A percentile compares a stretch with the other conserved stretches of the same genome.
Evolutionary conservation across 2,329 filamentous ascomycete genomes (phyloP).

Genomic region (Cladosporium oxysporum): DNA sequence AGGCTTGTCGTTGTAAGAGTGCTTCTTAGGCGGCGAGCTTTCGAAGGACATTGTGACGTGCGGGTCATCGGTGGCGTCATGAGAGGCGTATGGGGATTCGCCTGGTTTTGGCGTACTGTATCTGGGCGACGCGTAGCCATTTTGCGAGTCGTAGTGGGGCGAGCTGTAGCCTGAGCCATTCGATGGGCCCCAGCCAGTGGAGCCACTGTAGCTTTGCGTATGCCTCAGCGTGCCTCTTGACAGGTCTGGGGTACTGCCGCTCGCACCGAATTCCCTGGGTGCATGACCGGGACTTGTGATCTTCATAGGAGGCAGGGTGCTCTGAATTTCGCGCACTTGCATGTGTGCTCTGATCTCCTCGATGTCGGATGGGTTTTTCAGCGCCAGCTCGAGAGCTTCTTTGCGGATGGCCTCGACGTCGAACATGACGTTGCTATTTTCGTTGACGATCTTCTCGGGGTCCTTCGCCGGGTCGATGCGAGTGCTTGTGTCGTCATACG

Average conservation of each 20-base stretch:
- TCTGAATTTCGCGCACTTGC: slow-evolving; percentile 66
- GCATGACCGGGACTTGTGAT: slow-evolving; percentile 49
- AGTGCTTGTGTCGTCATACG: slow-evolving; percentile 68
- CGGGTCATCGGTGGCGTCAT: slow-evolving; percentile 34
- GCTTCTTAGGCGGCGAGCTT: slow-evolving; percentile 27
- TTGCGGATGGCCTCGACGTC: slow-evolving; percentile 88
- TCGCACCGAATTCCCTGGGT: slow-evolving; percentile 38
- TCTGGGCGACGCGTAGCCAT: slow-evolving; percentile 35
- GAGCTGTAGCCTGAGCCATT: slow-evolving; percentile 18
- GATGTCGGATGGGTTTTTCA: slow-evolving; percentile 66
- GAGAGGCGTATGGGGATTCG: background rate
- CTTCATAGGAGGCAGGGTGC: slow-evolving; percentile 87
- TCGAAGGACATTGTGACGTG: slow-evolving; percentile 53
- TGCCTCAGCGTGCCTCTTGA: slow-evolving; percentile 40
- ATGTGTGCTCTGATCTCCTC: slow-evolving; percentile 73
- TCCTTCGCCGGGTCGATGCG: slow-evolving; percentile 49
- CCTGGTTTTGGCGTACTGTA: background rate
- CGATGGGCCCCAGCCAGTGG: slow-evolving; percentile 3
- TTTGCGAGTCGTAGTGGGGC: slow-evolving; percentile 28
- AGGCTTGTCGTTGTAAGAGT: slow-evolving; percentile 17
- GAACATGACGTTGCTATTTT: slow-evolving; percentile 68
- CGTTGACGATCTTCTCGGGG: slow-evolving; percentile 22
- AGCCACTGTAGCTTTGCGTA: slow-evolving; percentile 47
- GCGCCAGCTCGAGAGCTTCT: slow-evolving; percentile 70
- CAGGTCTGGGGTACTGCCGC: slow-evolving; percentile 3